These are phyloP conservation scores for Calonectria ilicicola DNA, from an alignment of 2,329 filamentous ascomycete species.

Conservation along the genomic window DNA sequence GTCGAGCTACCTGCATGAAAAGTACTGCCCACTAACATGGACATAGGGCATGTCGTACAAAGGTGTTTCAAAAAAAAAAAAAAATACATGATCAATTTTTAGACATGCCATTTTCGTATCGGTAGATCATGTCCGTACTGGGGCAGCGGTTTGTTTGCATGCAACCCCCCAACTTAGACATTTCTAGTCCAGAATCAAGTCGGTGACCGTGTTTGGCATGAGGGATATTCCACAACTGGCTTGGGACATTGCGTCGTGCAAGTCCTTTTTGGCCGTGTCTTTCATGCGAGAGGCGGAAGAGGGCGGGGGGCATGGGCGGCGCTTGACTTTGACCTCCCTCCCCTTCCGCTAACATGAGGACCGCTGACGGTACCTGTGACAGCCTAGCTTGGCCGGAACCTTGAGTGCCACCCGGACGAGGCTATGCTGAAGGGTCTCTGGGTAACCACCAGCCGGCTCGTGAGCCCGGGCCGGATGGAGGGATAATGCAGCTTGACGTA, in stretches of 20 bases:
- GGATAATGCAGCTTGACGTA: background rate
- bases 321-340: no score
- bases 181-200: background rate
- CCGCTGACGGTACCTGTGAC: background rate
- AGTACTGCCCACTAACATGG: background rate
- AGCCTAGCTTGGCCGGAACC: background rate
- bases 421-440: slow-evolving; percentile 9
- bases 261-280: background rate
- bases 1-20: slow-evolving; percentile 1
- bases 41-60: background rate
- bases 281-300: background rate
- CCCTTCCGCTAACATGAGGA: background rate
- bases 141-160: background rate
- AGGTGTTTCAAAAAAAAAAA: slow-evolving; percentile 5
- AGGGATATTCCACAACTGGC: background rate
- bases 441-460: background rate
- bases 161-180: background rate
- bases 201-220: background rate
- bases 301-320: background rate
- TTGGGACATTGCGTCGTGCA: background rate
- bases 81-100: background rate
- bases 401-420: slow-evolving; percentile 7
- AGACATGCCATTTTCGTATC: slow-evolving; percentile 1
- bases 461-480: background rate
- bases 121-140: slow-evolving; percentile 1